Percentiles rank a stretch among this genome's conserved stretches.
Evolutionary conservation across 1,284 basidiomycete genomes (phyloP).

Genomic region (Marasmius oreades): DNA sequence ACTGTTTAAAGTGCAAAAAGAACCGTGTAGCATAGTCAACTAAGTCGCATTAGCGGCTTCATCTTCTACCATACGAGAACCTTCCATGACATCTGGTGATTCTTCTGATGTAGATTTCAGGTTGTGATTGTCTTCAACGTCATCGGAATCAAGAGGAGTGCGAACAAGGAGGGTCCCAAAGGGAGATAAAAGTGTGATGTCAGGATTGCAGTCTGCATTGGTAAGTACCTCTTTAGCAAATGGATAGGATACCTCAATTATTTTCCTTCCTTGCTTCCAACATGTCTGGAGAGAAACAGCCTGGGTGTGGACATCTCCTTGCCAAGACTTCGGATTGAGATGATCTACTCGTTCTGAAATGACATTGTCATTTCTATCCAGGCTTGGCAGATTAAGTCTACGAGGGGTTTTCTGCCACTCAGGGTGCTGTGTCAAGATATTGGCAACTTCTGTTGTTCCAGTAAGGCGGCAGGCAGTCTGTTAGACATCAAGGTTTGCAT

Average conservation of each 20-base stretch:
- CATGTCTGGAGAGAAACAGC: background rate
- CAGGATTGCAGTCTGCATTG: background rate
- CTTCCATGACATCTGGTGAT: background rate
- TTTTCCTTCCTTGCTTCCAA: background rate
- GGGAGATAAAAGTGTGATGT: background rate
- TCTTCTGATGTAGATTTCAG: background rate
- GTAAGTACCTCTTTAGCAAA: background rate
- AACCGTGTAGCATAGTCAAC: too few relatives aligned
- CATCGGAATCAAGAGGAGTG: background rate
- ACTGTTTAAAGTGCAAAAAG: too few relatives aligned
- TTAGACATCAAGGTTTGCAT: conserved; percentile 19
- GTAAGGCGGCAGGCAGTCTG: conserved; percentile 17
- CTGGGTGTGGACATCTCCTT: background rate
- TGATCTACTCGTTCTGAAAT: conserved; percentile 7
- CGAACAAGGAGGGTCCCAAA: background rate
- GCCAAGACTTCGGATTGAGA: conserved; percentile 11
- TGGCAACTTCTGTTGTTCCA: conserved; percentile 11
- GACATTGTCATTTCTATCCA: background rate
- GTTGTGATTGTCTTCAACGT: background rate
- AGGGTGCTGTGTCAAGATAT: conserved; percentile 18
- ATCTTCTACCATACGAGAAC: background rate
- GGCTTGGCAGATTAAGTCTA: conserved; percentile 8
- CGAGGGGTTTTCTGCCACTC: conserved; percentile 16
- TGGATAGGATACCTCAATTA: background rate
- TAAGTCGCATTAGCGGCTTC: too few relatives aligned